Conservation (phyloP, 352 stramenopile genomes). For the Blastocystis sp. region DNA sequence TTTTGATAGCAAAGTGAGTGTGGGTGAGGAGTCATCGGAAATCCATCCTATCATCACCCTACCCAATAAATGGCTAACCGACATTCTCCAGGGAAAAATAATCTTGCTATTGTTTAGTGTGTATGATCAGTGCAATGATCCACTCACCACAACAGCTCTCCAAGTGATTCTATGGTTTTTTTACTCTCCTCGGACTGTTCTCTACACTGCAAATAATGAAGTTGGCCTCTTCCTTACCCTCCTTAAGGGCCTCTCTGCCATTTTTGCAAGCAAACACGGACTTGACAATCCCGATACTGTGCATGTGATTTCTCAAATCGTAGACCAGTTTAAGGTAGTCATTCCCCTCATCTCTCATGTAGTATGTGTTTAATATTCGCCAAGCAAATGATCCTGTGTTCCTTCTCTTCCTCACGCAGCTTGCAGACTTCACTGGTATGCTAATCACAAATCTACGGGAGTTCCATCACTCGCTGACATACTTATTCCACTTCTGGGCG, state of each 20-base stretch:
- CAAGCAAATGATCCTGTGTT: neutral
- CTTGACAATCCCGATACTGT: constrained; percentile 32
- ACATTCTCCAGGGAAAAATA: neutral
- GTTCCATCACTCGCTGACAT: neutral
- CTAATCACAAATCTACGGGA: neutral
- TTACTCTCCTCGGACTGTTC: neutral
- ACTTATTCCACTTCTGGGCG: constrained; percentile 21
- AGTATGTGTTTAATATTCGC: neutral
- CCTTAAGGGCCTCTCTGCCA: neutral
- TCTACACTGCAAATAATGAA: neutral
- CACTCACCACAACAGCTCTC: neutral
- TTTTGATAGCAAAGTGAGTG: neutral
- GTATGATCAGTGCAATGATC: neutral
- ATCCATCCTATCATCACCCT: constrained; percentile 2
- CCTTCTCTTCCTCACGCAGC: neutral
- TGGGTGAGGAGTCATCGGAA: neutral
- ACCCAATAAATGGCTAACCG: neutral
- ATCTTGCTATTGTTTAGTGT: constrained; percentile 14
- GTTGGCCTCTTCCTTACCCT: neutral
- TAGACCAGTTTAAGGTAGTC: constrained; percentile 15
- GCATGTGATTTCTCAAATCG: constrained; percentile 28
- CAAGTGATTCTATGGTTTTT: constrained; percentile 5
- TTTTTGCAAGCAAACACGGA: constrained; percentile 2
- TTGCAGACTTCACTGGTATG: neutral
- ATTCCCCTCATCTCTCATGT: neutral